Percentiles rank a stretch among this genome's conserved stretches.
Evolutionary conservation across 2,329 filamentous ascomycete genomes (phyloP).

Genomic region (Coniochaeta prunicola): DNA sequence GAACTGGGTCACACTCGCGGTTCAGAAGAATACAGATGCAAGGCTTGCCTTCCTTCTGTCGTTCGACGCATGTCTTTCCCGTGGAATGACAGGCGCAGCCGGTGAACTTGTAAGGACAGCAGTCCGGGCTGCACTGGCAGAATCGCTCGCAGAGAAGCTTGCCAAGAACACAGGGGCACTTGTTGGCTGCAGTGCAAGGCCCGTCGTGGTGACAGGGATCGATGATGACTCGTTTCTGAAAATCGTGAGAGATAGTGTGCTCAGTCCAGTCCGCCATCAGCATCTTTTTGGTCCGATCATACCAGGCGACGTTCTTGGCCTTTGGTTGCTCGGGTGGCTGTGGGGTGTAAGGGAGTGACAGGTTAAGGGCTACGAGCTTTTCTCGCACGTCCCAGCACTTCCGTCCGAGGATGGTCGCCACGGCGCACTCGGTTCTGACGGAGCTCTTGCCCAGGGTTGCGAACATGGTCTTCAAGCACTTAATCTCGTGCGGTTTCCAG

Average conservation of each 20-base stretch:
- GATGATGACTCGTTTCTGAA: conserved; percentile 48
- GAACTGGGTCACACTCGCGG: conserved; percentile 72
- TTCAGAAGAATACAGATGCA: conserved; percentile 69
- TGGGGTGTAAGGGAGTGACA: conserved; percentile 19
- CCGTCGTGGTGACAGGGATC: conserved; percentile 65
- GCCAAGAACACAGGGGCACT: conserved; percentile 56
- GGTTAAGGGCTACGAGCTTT: conserved; percentile 31
- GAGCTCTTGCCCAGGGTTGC: conserved; percentile 34
- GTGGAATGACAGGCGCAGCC: conserved; percentile 56
- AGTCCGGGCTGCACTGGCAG: conserved; percentile 55
- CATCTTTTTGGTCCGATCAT: conserved; percentile 48
- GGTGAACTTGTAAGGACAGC: conserved; percentile 56
- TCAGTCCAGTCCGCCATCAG: conserved; percentile 49
- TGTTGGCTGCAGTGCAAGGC: conserved; percentile 47
- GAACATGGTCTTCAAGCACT: conserved; percentile 39
- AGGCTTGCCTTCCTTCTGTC: conserved; percentile 45
- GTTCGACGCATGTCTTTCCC: conserved; percentile 51
- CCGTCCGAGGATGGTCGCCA: conserved; percentile 41
- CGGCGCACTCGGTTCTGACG: conserved; percentile 39
- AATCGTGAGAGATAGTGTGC: conserved; percentile 45
- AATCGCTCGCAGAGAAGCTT: conserved; percentile 65
- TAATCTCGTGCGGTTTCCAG: conserved; percentile 43
- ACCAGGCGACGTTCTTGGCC: conserved; percentile 43
- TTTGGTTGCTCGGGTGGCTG: conserved; percentile 21
- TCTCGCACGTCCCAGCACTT: conserved; percentile 45